Base-by-base conservation (phyloP, 495 filamentous ascomycete genomes). In the Aspergillus panamensis region DNA sequence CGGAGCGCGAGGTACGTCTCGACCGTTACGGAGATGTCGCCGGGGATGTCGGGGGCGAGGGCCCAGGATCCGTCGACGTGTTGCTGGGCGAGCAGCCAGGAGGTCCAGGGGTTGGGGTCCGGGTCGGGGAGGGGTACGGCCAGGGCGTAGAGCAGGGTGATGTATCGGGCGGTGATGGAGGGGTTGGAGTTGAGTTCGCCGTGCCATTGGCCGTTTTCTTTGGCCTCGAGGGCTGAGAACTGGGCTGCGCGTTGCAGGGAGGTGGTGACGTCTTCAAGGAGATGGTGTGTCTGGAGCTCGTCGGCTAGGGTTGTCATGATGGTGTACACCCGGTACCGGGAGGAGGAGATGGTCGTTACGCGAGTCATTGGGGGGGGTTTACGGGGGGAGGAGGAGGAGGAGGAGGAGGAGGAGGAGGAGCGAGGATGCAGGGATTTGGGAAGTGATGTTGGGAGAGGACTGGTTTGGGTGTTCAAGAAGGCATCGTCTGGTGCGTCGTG, bases 1-100 rank as follows among this genome's bases (percentile, higher is more conserved):
- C 74, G 74, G 29, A 77, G 51, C 1, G 76, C 75, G 2, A 80
- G 50, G 47, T 80, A 78, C 0, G 70, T 69, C 44, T 78, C 76
- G 6, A 63, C 62, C 0, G 67, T 70, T 0, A 65, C 67, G 8
- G 75, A 78, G 0, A 75, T 55, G 50, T 77, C 70, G 8, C 77
- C 71, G 1, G 67, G 69, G 32, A 65, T 58, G 1, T 68, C 50
- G 0, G 73, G 70, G 1, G 73, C 74, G 13, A 74, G 48, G 2
- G 64, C 58, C 76, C 73, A 80, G 1, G 73, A 74, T 8, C 76
- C 77, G 58, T 78, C 73, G 7, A 16, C 13, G 20, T 67, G 65
- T 19, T 74, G 73, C 14, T 69, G 47, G 2, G 64, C 68, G 0
- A 75, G 55, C 0, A 73, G 25, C 31, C 56, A 65, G 9, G 4